Evolutionary conservation across 225 moss, liverwort and hornwort species (phyloP).

Genomic region (Straminergon stramineum): DNA sequence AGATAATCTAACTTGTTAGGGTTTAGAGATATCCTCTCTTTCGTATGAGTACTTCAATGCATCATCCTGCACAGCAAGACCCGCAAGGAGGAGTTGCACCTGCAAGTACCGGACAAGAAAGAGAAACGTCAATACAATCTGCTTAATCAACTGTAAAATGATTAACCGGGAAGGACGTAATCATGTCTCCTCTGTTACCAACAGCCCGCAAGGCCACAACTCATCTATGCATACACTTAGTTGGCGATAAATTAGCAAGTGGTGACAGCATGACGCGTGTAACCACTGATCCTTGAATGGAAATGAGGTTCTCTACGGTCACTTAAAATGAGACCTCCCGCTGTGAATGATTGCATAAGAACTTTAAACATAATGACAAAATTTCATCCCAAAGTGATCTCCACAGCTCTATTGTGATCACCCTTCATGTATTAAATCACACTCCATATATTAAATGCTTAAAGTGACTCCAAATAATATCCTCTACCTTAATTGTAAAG

Average conservation of each 20-base stretch:
- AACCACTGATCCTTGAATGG: not conserved
- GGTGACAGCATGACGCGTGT: not conserved
- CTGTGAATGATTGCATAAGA: not conserved
- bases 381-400: not conserved
- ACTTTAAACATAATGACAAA: not conserved
- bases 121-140: not conserved
- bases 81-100: constrained; percentile 40
- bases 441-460: not conserved
- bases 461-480: not conserved
- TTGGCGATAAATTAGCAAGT: not conserved
- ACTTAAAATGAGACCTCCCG: not conserved
- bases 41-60: not conserved
- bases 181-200: not conserved
- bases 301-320: not conserved
- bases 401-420: not conserved
- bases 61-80: constrained; percentile 52
- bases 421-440: too few species aligned
- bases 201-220: not conserved
- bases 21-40: not conserved
- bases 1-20: not conserved
- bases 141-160: not conserved
- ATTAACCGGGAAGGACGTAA: not conserved
- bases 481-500: not conserved
- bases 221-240: not conserved
- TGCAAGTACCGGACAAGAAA: constrained; percentile 5